Evolutionary conservation across 306 rosid genomes (phyloP).

Genomic region (Rosa rugosa): DNA sequence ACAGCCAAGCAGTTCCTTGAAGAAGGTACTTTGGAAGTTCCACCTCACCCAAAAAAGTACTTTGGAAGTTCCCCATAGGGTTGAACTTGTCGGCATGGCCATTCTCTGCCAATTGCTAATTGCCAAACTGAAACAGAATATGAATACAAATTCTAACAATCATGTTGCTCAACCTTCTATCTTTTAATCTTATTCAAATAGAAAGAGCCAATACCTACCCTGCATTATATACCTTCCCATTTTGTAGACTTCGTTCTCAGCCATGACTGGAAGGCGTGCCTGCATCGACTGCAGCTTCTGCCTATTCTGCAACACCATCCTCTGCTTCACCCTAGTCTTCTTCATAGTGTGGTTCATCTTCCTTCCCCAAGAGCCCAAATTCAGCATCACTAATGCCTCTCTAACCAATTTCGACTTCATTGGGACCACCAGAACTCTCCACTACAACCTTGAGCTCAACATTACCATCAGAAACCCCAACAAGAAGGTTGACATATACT

Average conservation of each 20-base stretch:
- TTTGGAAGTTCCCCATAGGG: conserved; percentile 6
- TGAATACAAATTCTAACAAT: neutral
- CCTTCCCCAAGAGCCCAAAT: neutral
- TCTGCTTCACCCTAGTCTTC: conserved; percentile 6
- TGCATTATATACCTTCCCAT: neutral
- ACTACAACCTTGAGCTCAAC: conserved; percentile 9
- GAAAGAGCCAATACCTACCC: neutral
- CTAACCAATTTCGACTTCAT: neutral
- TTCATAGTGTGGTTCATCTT: conserved; percentile 4
- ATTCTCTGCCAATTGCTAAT: neutral
- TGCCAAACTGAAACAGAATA: neutral
- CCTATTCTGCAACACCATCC: conserved; percentile 2
- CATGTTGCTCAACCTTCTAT: neutral
- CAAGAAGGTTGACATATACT: conserved; percentile 41
- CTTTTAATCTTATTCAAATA: neutral
- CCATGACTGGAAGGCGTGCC: neutral
- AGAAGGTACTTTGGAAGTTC: conserved; percentile 4
- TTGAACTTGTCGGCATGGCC: neutral
- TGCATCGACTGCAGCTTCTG: neutral
- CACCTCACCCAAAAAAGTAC: neutral
- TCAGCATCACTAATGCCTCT: neutral
- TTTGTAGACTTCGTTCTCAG: neutral
- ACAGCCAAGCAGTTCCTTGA: neutral
- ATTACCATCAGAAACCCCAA: conserved; percentile 50
- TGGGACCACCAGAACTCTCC: conserved; percentile 11